Percentiles rank a stretch among this genome's conserved stretches.
phyloP scores from a whole-genome alignment of 495 filamentous ascomycete species.

The Penicillium tannophilum region DNA sequence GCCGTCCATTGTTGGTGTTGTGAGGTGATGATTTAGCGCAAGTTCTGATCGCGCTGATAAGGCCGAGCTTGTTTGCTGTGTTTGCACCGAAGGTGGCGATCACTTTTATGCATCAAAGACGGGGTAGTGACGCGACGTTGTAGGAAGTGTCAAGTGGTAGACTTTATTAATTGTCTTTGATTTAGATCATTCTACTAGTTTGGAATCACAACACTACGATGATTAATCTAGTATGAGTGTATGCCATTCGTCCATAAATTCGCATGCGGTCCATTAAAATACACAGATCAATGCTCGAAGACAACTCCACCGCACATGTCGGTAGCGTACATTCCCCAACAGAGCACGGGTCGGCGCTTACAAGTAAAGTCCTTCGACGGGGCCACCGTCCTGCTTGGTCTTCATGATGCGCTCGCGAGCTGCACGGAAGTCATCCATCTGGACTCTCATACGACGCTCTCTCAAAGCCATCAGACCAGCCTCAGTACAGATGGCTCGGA shows the following conservation, averaged over 20 bases:
- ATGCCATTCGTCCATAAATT: conserved; percentile 16
- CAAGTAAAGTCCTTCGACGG: conserved; percentile 93
- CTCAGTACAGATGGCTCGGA: conserved; percentile 98
- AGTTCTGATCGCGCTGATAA: conserved; percentile 26
- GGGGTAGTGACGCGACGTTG: too few relatives aligned
- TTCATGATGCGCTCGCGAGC: conserved; percentile 94
- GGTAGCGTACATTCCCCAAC: not conserved
- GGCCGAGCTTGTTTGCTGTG: conserved; percentile 38
- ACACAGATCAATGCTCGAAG: conserved; percentile 25
- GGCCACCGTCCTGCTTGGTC: conserved; percentile 98
- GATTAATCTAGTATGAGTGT: conserved; percentile 12
- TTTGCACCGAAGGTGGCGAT: conserved; percentile 32
- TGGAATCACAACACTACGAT: not conserved
- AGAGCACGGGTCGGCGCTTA: conserved; percentile 48
- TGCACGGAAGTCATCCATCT: conserved; percentile 96
- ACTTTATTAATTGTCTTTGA: too few relatives aligned
- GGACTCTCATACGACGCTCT: conserved; percentile 95
- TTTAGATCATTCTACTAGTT: not conserved
- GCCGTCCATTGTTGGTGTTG: conserved; percentile 50
- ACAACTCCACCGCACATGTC: conserved; percentile 10
- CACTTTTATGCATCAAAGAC: not conserved
- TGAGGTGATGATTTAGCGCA: conserved; percentile 8
- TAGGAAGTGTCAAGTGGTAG: too few relatives aligned
- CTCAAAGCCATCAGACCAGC: conserved; percentile 93
- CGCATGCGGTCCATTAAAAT: conserved; percentile 30